phyloP scores from a whole-genome alignment of 2,329 filamentous ascomycete species.

The Aspergillus awamori region DNA sequence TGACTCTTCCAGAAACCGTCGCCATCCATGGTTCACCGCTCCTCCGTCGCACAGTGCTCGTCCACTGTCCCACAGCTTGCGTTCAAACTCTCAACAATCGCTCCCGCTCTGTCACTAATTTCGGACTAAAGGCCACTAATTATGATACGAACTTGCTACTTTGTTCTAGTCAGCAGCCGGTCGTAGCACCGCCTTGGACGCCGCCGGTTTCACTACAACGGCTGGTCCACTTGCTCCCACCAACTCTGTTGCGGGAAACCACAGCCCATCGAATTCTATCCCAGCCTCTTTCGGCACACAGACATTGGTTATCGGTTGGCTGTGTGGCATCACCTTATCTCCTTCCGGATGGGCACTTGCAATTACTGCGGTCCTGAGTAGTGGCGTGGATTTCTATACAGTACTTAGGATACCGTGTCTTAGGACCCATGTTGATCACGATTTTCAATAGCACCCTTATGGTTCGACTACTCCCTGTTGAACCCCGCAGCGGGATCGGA shows the following conservation, averaged over 20 bases:
- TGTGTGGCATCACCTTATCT: too few species aligned
- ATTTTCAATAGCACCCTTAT: neutral
- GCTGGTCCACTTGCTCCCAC: neutral
- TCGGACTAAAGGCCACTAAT: constrained; percentile 8
- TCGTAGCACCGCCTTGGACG: neutral
- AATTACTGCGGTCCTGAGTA: too few species aligned
- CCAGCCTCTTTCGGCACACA: neutral
- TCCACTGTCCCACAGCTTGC: neutral
- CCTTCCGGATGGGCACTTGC: too few species aligned
- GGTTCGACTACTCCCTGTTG: neutral
- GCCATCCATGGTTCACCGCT: constrained; percentile 23
- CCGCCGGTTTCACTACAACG: constrained; percentile 1
- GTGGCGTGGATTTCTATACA: too few species aligned
- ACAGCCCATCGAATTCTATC: neutral
- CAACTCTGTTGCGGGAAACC: neutral
- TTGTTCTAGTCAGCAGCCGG: neutral
- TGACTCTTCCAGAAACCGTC: constrained; percentile 21
- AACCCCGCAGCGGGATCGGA: neutral
- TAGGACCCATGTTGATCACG: neutral
- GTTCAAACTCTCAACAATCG: neutral
- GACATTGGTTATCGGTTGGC: too few species aligned
- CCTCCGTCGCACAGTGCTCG: constrained; percentile 6
- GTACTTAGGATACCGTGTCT: neutral
- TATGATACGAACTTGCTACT: constrained; percentile 2
- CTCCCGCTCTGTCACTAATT: neutral